A percentile compares a stretch with the other conserved stretches of the same genome.
phyloP scores from a whole-genome alignment of 768 basidiomycete species.

The Mycena crocata region DNA sequence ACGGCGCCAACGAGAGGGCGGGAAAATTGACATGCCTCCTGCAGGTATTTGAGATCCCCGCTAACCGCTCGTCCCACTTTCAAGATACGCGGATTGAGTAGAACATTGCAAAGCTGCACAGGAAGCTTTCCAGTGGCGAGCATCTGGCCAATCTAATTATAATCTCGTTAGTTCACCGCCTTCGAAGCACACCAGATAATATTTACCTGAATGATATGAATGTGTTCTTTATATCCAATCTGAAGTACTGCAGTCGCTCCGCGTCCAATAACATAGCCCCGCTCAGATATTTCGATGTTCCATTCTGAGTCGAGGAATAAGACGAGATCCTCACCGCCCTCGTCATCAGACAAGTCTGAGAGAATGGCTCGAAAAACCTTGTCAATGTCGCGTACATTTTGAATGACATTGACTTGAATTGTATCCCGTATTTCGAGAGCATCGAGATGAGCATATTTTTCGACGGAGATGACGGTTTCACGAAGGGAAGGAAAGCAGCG shows the following conservation, averaged over 20 bases:
- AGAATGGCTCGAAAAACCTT: not conserved
- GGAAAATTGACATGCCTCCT: not conserved
- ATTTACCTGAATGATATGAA: slow-evolving; percentile 4
- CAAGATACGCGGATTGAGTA: not conserved
- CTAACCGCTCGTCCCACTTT: not conserved
- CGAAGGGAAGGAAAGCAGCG: slow-evolving; percentile 35
- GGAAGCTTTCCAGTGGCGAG: not conserved
- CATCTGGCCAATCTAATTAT: slow-evolving; percentile 2
- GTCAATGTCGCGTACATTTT: not conserved
- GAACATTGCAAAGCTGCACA: not conserved
- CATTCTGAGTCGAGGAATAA: not conserved
- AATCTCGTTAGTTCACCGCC: no score
- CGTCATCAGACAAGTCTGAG: not conserved
- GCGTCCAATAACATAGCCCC: slow-evolving; percentile 3
- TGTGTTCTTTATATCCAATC: not conserved
- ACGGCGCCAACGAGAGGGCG: not conserved
- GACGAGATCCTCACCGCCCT: not conserved
- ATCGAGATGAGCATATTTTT: slow-evolving; percentile 37
- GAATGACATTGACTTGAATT: not conserved
- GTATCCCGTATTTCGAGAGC: not conserved
- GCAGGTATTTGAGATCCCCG: not conserved
- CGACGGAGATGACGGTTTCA: slow-evolving; percentile 35
- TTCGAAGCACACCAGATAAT: not conserved
- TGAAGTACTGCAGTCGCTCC: not conserved
- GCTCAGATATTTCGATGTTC: not conserved